phyloP scores from a whole-genome alignment of 345 rosid species.

The Populus euphratica region DNA sequence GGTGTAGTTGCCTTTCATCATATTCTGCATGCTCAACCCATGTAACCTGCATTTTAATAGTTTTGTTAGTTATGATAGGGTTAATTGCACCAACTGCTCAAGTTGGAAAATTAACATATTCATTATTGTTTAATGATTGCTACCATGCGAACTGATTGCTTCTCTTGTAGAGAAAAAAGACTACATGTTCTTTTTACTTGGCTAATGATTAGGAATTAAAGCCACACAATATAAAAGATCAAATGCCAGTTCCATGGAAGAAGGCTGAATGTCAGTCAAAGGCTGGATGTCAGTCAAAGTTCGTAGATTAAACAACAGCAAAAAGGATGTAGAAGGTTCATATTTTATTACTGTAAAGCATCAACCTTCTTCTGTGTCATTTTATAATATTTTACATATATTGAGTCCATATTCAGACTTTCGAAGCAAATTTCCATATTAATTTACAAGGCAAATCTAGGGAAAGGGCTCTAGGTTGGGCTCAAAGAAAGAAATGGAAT shows the following conservation, averaged over 20 bases:
- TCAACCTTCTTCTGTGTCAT: neutral
- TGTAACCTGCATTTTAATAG: conserved; percentile 55
- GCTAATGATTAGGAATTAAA: neutral
- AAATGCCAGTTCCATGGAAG: neutral
- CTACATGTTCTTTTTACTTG: neutral
- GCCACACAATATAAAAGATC: neutral
- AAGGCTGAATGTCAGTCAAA: neutral
- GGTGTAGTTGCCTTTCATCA: conserved; percentile 68
- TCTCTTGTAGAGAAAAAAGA: neutral
- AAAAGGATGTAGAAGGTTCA: neutral
- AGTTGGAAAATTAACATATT: neutral
- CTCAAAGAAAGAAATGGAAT: conserved; percentile 33
- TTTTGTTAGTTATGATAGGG: neutral
- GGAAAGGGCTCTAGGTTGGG: conserved; percentile 35
- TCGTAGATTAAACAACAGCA: neutral
- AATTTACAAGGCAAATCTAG: conserved; percentile 25
- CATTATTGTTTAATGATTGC: neutral
- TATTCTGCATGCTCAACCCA: conserved; percentile 98
- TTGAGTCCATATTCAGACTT: neutral
- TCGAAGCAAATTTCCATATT: neutral
- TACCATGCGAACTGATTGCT: neutral
- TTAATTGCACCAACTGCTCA: neutral
- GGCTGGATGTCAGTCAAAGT: neutral
- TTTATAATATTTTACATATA: neutral
- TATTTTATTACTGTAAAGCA: neutral